Conservation (phyloP, 176 grass and related monocot species). For the Pontederia crassipes region DNA sequence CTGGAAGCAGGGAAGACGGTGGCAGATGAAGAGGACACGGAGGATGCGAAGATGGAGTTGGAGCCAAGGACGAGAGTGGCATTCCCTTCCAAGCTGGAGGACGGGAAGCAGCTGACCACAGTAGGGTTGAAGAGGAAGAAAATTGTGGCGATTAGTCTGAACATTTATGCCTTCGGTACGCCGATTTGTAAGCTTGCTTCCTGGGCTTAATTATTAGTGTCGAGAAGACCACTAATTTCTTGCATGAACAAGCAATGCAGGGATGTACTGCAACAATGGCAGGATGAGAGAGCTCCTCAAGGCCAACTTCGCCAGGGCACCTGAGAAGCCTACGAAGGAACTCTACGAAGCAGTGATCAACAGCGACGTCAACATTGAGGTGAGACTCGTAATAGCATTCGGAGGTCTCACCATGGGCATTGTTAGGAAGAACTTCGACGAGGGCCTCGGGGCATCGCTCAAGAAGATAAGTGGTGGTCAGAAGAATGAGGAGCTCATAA, state of each 20-base stretch:
- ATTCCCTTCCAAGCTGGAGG: not conserved
- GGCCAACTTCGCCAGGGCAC: conserved; percentile 18
- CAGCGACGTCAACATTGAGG: conserved; percentile 16
- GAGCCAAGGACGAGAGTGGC: conserved; percentile 5
- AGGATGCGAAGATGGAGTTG: not conserved
- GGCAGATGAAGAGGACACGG: not conserved
- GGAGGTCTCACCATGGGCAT: conserved; percentile 19
- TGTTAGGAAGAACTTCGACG: conserved; percentile 24
- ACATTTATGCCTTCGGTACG: conserved; percentile 31
- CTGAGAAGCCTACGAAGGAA: conserved; percentile 21
- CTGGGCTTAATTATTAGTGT: no score
- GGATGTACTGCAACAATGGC: conserved; percentile 22
- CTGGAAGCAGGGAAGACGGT: not conserved
- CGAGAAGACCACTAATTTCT: no score
- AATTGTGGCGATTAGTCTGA: conserved; percentile 1
- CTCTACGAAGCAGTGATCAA: conserved; percentile 30
- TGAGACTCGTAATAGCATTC: conserved; percentile 31
- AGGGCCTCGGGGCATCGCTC: conserved; percentile 5
- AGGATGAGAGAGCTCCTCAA: conserved; percentile 27
- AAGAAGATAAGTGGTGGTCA: conserved; percentile 25
- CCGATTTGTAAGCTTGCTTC: no score
- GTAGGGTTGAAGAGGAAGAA: conserved; percentile 6
- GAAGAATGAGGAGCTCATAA: conserved; percentile 17
- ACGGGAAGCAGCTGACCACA: conserved; percentile 1
- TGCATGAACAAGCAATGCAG: conserved; percentile 1